phyloP scores from a whole-genome alignment of 2,329 filamentous ascomycete species.

The Leptographium procerum region DNA sequence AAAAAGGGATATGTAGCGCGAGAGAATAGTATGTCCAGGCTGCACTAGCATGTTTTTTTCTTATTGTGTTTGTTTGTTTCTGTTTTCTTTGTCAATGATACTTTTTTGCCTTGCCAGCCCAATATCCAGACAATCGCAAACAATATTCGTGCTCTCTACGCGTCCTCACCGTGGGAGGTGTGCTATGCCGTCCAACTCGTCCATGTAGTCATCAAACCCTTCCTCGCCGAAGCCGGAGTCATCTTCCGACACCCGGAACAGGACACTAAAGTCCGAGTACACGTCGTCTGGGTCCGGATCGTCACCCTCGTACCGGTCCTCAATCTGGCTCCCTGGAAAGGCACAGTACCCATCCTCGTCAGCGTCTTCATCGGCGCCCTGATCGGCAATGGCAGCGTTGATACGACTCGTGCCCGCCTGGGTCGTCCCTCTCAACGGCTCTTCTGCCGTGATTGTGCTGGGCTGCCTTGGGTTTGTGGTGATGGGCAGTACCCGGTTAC shows the following conservation, averaged over 20 bases:
- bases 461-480: no score
- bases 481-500: not conserved
- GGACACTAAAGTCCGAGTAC: constrained; percentile 42
- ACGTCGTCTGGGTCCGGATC: constrained; percentile 27
- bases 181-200: constrained; percentile 44
- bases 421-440: not conserved
- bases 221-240: constrained; percentile 19
- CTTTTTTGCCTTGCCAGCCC: not conserved
- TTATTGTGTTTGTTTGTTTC: no score
- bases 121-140: not conserved
- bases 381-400: not conserved
- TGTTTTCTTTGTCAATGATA: no score
- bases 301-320: constrained; percentile 30
- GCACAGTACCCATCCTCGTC: constrained; percentile 34
- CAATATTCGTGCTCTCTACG: not conserved
- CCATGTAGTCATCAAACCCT: constrained; percentile 42
- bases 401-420: not conserved
- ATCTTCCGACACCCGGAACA: constrained; percentile 29
- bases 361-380: constrained; percentile 10
- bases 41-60: no score
- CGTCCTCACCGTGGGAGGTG: constrained; percentile 21
- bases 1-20: not conserved
- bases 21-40: not conserved
- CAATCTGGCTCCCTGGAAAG: constrained; percentile 35
- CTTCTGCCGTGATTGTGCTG: not conserved